Conservation (phyloP, 768 basidiomycete species). For the Phylloporus sp. region DNA sequence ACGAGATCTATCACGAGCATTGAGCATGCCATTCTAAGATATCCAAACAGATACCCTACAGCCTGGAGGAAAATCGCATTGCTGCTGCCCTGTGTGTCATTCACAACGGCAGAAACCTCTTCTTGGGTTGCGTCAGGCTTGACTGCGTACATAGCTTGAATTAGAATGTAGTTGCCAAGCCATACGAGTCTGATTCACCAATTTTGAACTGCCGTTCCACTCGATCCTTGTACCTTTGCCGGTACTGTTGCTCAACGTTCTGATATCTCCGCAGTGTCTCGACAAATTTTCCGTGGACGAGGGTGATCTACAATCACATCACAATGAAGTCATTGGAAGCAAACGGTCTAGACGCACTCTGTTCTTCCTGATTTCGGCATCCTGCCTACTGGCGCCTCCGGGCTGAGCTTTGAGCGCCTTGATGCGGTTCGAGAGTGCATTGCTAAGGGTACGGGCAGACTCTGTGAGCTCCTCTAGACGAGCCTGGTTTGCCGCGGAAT, state of each 20-base stretch:
- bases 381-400: constrained; percentile 31
- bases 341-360: constrained; percentile 14
- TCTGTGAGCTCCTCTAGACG: constrained; percentile 56
- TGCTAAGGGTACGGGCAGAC: constrained; percentile 58
- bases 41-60: constrained; percentile 30
- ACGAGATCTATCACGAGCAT: constrained; percentile 49
- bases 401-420: constrained; percentile 48
- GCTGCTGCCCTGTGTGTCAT: constrained; percentile 53
- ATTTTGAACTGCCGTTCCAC: constrained; percentile 78
- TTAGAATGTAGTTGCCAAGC: neutral
- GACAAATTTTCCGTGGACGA: constrained; percentile 65
- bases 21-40: neutral
- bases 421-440: constrained; percentile 55
- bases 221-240: constrained; percentile 59
- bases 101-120: constrained; percentile 66
- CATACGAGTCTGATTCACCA: constrained; percentile 37
- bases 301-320: constrained; percentile 40
- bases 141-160: constrained; percentile 39
- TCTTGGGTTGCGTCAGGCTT: constrained; percentile 84
- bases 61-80: constrained; percentile 79
- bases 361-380: constrained; percentile 45
- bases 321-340: neutral
- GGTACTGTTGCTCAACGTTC: constrained; percentile 66
- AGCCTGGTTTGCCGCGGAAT: constrained; percentile 36
- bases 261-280: constrained; percentile 79